Evolutionary conservation across 768 basidiomycete genomes (phyloP), one percentile per base, ranked within the genome.

Genomic region (Guyanaporus albipodus): DNA sequence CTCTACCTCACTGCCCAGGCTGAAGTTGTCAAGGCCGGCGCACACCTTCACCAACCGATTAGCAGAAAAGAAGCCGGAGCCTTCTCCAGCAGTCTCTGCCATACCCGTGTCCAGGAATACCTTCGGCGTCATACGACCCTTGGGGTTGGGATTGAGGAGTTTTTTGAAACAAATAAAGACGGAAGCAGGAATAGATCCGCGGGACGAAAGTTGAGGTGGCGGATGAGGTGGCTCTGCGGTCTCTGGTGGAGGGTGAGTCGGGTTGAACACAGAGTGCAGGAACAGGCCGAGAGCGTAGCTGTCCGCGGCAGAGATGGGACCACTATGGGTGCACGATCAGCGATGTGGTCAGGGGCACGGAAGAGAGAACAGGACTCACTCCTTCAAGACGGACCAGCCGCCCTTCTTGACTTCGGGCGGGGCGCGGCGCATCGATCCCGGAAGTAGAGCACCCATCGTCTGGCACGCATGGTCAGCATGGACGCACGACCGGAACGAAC

Each of bases 1-100:
- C 47, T 98, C 96, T 4, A 75, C 72, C 58, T 98, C 96, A 49
- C 78, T 81, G 11, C 77, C 78, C 24, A 98, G 69, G 11, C 81
- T 77, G 61, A 98, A 97, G 50, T 83, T 84, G 52, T 94, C 93
- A 15, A 99, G 69, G 0, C 90, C 87, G 24, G 79, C 72, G 40
- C 92, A 93, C 12, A 96, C 80, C 62, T 83, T 85, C 22, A 94
- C 86, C 6, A 97, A 74, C 24, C 80, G 76, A 63, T 99, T 99
- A 18, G 72, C 71, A 2, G 76, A 70, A 66, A 96, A 98, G 66
- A 95, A 96, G 0, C 91, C 93, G 0, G 71, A 63, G 2, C 74
- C 70, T 49, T 80, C 78, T 10, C 73, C 74, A 0, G 63, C 67
- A 2, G 76, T 77, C 42, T 85, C 80, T 7, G 77, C 72, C 82